Evolutionary conservation across 768 basidiomycete genomes (phyloP).

Genomic region (Boletus vinaceobasis): DNA sequence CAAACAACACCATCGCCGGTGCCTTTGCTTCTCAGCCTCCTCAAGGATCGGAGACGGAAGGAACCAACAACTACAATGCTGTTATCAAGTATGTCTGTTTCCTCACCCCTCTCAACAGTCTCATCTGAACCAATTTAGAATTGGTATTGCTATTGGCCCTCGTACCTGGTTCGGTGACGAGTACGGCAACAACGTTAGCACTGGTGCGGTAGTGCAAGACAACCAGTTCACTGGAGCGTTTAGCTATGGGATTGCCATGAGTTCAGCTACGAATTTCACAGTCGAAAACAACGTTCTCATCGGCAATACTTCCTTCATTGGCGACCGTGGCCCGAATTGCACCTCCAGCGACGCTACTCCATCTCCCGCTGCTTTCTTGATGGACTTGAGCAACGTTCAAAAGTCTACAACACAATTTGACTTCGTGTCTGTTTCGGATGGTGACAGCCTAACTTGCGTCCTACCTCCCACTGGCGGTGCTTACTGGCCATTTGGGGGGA

Average conservation of each 20-base stretch:
- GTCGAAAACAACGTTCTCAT: slow-evolving; percentile 57
- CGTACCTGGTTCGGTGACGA: slow-evolving; percentile 68
- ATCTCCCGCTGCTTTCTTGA: slow-evolving; percentile 55
- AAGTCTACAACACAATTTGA: slow-evolving; percentile 46
- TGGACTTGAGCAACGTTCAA: slow-evolving; percentile 43
- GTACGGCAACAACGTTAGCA: slow-evolving; percentile 53
- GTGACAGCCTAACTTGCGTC: slow-evolving; percentile 62
- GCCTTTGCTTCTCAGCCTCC: slow-evolving; percentile 57
- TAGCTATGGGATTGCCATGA: slow-evolving; percentile 68
- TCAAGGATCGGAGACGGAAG: slow-evolving; percentile 41
- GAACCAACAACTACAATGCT: slow-evolving; percentile 54
- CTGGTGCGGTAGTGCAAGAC: slow-evolving; percentile 49
- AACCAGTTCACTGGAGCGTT: slow-evolving; percentile 68
- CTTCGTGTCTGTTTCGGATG: slow-evolving; percentile 52
- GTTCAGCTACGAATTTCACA: slow-evolving; percentile 63
- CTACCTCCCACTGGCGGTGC: slow-evolving; percentile 63
- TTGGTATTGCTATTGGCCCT: slow-evolving; percentile 80
- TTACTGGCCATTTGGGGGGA: slow-evolving; percentile 68
- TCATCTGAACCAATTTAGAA: slow-evolving; percentile 39
- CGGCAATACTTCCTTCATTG: slow-evolving; percentile 76
- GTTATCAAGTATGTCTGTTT: slow-evolving; percentile 61
- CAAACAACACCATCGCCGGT: slow-evolving; percentile 64
- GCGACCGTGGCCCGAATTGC: slow-evolving; percentile 65
- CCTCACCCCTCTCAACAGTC: neutral
- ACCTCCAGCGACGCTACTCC: slow-evolving; percentile 47